These are phyloP conservation scores for Sinapis alba DNA, from an alignment of 441 rosid species.

Conservation along the genomic window DNA sequence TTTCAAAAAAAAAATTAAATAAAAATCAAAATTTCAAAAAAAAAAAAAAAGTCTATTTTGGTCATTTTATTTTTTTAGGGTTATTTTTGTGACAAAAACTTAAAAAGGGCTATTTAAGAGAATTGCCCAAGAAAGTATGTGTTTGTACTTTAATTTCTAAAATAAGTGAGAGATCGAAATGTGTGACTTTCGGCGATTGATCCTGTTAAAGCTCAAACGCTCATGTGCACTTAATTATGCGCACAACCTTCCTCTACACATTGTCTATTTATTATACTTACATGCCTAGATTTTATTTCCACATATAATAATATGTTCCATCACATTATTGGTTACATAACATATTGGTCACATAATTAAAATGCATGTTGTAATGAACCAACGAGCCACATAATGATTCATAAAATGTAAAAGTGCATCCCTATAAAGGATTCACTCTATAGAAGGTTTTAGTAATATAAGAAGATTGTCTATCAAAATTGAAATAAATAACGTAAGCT, in stretches of 20 bases:
- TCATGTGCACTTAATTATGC: constrained; percentile 38
- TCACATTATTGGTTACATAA: background rate
- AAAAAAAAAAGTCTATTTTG: too few species aligned
- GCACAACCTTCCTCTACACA: background rate
- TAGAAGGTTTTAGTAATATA: background rate
- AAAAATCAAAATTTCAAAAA: too few species aligned
- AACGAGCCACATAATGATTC: background rate
- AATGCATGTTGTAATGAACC: constrained; percentile 3
- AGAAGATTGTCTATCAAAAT: background rate
- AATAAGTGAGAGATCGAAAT: constrained; percentile 10
- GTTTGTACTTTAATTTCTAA: constrained; percentile 21
- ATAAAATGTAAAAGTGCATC: background rate
- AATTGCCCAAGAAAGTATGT: too few species aligned
- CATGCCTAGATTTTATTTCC: constrained; percentile 14
- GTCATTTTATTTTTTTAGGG: too few species aligned
- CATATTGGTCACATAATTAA: background rate
- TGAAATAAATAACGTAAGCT: background rate
- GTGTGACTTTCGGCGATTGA: constrained; percentile 36
- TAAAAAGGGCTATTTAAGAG: too few species aligned
- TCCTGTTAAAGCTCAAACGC: constrained; percentile 25
- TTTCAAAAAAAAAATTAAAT: too few species aligned
- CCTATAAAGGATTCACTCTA: background rate
- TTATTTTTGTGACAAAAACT: too few species aligned
- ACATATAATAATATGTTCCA: background rate
- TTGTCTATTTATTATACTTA: constrained; percentile 4